Conservation (phyloP, 1,139 yeast species). For the Debaryomyces sp. region DNA sequence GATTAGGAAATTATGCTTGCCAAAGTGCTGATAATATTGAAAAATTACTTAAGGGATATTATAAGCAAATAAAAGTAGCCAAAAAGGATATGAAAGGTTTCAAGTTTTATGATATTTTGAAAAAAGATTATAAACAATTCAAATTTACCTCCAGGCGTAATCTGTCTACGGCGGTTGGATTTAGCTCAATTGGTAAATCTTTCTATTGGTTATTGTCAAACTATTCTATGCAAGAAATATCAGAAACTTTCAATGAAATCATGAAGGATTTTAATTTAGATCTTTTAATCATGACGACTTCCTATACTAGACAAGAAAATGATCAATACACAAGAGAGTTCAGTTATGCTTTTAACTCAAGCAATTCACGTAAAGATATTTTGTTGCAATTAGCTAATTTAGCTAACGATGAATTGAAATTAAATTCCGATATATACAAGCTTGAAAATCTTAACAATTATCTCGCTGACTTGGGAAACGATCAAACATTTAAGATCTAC, state of each 20-base stretch:
- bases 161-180: constrained; percentile 52
- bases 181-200: constrained; percentile 73
- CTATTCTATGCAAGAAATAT: constrained; percentile 36
- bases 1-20: neutral
- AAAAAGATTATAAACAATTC: constrained; percentile 86
- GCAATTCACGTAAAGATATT: constrained; percentile 9
- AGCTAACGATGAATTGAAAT: constrained; percentile 32
- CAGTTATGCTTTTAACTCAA: constrained; percentile 35
- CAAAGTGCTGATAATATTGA: neutral
- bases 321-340: constrained; percentile 60
- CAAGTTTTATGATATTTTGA: constrained; percentile 58
- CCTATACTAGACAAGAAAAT: constrained; percentile 48
- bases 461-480: constrained; percentile 13
- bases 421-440: constrained; percentile 25
- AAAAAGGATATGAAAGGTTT: constrained; percentile 69
- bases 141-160: constrained; percentile 37
- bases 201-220: constrained; percentile 54
- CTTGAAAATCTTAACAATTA: constrained; percentile 12
- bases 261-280: constrained; percentile 49
- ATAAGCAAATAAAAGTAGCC: constrained; percentile 47
- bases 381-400: constrained; percentile 29
- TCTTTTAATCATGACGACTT: constrained; percentile 61
- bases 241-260: constrained; percentile 38
- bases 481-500: constrained; percentile 32
- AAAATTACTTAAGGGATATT: constrained; percentile 25